Evolutionary conservation across 768 basidiomycete species (phyloP).

Genomic region (Mycena galericulata): DNA sequence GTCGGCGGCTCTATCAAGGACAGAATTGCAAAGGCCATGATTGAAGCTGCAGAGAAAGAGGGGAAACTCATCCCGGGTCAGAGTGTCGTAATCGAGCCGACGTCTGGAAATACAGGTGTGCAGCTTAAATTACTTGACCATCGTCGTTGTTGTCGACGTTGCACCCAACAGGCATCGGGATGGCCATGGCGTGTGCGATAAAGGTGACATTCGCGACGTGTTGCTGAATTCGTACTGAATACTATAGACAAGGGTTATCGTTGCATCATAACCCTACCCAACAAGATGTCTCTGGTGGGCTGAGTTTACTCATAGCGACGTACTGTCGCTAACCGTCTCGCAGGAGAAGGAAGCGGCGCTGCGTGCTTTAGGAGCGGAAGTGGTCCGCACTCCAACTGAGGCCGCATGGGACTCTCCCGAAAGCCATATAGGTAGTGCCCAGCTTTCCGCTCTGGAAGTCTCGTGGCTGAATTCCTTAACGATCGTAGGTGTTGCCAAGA

Average conservation of each 20-base stretch:
- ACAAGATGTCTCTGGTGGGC: conserved; percentile 91
- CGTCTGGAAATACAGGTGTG: conserved; percentile 94
- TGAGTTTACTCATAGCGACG: neutral
- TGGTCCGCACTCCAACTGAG: conserved; percentile 92
- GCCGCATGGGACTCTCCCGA: conserved; percentile 91
- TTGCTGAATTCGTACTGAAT: conserved; percentile 68
- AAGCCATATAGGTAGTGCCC: conserved; percentile 88
- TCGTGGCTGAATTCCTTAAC: conserved; percentile 92
- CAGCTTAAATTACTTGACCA: conserved; percentile 10
- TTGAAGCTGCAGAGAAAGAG: conserved; percentile 91
- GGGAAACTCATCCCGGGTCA: conserved; percentile 88
- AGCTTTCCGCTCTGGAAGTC: conserved; percentile 47
- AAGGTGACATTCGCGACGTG: conserved; percentile 67
- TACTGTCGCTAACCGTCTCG: neutral
- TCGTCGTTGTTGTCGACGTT: neutral
- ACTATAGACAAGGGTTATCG: conserved; percentile 91
- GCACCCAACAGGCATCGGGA: conserved; percentile 77
- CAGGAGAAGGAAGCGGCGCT: conserved; percentile 95
- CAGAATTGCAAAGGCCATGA: conserved; percentile 96
- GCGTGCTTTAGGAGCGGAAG: conserved; percentile 92
- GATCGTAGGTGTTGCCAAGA: conserved; percentile 87
- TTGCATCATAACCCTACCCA: conserved; percentile 89
- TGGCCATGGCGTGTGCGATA: conserved; percentile 93
- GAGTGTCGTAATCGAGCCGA: conserved; percentile 95
- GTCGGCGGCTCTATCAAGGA: conserved; percentile 97